These are phyloP conservation scores for Suillus cothurnatus DNA, from an alignment of 768 basidiomycete species.

Conservation along the genomic window DNA sequence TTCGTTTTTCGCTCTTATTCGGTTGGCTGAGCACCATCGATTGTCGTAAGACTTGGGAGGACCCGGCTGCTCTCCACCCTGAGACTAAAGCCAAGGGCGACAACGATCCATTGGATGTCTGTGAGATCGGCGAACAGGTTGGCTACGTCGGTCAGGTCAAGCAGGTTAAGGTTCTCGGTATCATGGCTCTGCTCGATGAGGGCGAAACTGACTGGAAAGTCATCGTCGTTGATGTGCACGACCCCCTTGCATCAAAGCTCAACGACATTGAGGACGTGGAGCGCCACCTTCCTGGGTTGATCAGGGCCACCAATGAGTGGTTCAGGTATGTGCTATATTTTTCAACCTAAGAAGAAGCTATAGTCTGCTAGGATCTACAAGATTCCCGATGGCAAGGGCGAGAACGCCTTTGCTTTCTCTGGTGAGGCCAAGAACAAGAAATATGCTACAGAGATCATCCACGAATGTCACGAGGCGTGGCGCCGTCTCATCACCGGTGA, in stretches of 20 bases:
- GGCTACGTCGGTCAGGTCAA: slow-evolving; percentile 97
- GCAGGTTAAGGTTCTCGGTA: slow-evolving; percentile 99
- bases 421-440: slow-evolving; percentile 99
- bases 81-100: slow-evolving; percentile 99
- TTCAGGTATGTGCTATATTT: slow-evolving; percentile 64
- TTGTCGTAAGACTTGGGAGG: slow-evolving; percentile 89
- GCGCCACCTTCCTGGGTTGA: slow-evolving; percentile 93
- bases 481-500: slow-evolving; percentile 88
- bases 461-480: slow-evolving; percentile 99
- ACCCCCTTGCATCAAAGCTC: slow-evolving; percentile 93
- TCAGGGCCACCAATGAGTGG: slow-evolving; percentile 99
- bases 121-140: slow-evolving; percentile 99
- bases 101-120: slow-evolving; percentile 99
- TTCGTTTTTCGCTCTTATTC: not conserved
- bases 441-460: slow-evolving; percentile 98
- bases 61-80: slow-evolving; percentile 80
- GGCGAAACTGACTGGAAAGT: slow-evolving; percentile 99
- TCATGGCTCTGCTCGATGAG: slow-evolving; percentile 99
- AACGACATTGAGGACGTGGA: slow-evolving; percentile 99
- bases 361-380: slow-evolving; percentile 77
- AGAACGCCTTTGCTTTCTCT: slow-evolving; percentile 98
- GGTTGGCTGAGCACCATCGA: not conserved
- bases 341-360: not conserved
- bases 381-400: slow-evolving; percentile 93
- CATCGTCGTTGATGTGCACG: slow-evolving; percentile 94